phyloP scores from a whole-genome alignment of 2,329 filamentous ascomycete species.

The Dactylellina sp. region DNA sequence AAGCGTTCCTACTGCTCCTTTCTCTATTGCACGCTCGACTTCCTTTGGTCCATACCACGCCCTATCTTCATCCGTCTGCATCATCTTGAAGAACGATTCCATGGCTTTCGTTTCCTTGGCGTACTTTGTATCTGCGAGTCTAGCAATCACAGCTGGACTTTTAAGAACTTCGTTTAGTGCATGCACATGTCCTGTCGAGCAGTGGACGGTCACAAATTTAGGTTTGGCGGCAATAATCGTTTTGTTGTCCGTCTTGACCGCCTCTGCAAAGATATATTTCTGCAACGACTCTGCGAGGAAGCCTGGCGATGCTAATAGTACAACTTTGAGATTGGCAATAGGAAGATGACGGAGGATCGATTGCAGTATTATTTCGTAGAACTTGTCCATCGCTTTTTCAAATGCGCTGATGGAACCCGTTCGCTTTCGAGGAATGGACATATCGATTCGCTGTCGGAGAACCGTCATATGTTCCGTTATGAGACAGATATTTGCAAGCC shows the following conservation, averaged over 20 bases:
- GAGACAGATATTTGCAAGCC: constrained; percentile 80
- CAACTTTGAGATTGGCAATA: constrained; percentile 75
- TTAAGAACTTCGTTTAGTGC: constrained; percentile 87
- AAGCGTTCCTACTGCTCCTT: constrained; percentile 87
- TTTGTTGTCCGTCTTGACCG: constrained; percentile 78
- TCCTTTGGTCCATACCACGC: constrained; percentile 91
- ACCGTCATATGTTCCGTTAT: constrained; percentile 84
- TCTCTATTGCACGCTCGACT: constrained; percentile 82
- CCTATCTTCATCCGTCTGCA: constrained; percentile 85
- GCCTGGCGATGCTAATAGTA: constrained; percentile 88
- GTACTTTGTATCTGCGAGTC: constrained; percentile 88
- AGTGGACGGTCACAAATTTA: constrained; percentile 79
- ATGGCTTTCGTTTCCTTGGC: constrained; percentile 84
- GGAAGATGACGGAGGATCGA: constrained; percentile 83
- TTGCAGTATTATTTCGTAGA: constrained; percentile 81
- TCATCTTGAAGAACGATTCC: constrained; percentile 81
- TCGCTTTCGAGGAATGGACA: constrained; percentile 75
- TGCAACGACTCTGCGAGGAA: constrained; percentile 86
- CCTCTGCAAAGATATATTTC: constrained; percentile 74
- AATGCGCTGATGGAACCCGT: constrained; percentile 64
- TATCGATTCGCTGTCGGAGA: constrained; percentile 76
- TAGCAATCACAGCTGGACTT: constrained; percentile 79
- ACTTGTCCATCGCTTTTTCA: constrained; percentile 77
- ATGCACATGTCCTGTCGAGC: constrained; percentile 86
- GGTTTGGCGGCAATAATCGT: constrained; percentile 73